These are phyloP conservation scores for Letharia lupina DNA, from an alignment of 495 filamentous ascomycete species.

Conservation along the genomic window DNA sequence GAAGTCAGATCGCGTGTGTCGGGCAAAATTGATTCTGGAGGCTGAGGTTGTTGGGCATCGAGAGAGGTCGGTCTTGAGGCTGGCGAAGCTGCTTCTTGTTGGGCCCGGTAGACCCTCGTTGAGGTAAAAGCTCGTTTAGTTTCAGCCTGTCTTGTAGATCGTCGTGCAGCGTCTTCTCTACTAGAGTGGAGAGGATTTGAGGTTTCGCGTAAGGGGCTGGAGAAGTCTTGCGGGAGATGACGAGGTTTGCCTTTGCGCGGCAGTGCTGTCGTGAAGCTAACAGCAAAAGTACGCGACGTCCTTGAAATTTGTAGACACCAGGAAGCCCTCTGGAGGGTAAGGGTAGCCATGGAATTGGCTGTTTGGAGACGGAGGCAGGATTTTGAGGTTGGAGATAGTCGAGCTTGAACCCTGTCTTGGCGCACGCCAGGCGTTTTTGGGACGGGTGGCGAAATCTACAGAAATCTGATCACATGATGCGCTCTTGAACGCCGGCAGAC, in stretches of 20 bases:
- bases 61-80: slow-evolving; percentile 21
- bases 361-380: not conserved
- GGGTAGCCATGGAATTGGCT: slow-evolving; percentile 21
- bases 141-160: slow-evolving; percentile 9
- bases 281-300: slow-evolving; percentile 22
- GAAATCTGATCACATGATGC: slow-evolving; percentile 2
- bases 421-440: slow-evolving; percentile 2
- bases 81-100: slow-evolving; percentile 24
- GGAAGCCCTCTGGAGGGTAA: slow-evolving; percentile 23
- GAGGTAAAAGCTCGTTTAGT: slow-evolving; percentile 18
- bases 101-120: slow-evolving; percentile 20
- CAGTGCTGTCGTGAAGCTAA: slow-evolving; percentile 26
- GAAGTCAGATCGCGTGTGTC: slow-evolving; percentile 44
- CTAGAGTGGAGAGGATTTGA: slow-evolving; percentile 3
- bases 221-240: slow-evolving; percentile 16
- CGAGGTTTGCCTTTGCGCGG: slow-evolving; percentile 16
- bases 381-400: not conserved
- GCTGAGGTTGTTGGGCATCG: slow-evolving; percentile 25
- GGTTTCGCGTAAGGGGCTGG: slow-evolving; percentile 11
- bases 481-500: not conserved
- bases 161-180: slow-evolving; percentile 11
- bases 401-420: slow-evolving; percentile 4
- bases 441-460: slow-evolving; percentile 5
- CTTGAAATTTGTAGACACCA: slow-evolving; percentile 27
- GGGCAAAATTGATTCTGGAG: slow-evolving; percentile 30